These are phyloP conservation scores for Oemleria cerasiformis DNA, from an alignment of 306 rosid species.

Conservation along the genomic window DNA sequence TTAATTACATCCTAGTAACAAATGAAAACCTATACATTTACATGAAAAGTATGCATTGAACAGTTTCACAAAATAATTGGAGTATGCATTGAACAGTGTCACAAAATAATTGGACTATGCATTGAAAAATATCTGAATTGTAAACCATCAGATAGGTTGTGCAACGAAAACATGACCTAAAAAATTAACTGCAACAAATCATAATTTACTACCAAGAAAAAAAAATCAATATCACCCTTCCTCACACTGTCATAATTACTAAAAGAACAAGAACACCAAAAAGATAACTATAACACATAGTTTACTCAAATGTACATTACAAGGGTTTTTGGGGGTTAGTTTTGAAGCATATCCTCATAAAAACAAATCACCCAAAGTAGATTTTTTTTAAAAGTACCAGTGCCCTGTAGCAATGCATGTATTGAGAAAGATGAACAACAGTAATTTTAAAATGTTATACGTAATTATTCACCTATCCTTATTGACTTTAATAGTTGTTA, in stretches of 20 bases:
- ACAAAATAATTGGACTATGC: not conserved
- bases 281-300: not conserved
- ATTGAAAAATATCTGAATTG: not conserved
- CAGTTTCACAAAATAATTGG: too few species aligned
- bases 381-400: not conserved
- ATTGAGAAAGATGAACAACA: not conserved
- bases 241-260: not conserved
- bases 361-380: not conserved
- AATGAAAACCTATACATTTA: not conserved
- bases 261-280: not conserved
- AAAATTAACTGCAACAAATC: not conserved
- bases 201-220: not conserved
- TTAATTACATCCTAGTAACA: not conserved
- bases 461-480: not conserved
- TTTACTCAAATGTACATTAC: not conserved
- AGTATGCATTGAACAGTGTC: not conserved
- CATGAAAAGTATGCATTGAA: constrained; percentile 1
- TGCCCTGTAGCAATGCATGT: not conserved
- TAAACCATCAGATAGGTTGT: not conserved
- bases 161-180: not conserved
- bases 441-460: not conserved
- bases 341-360: not conserved
- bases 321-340: not conserved
- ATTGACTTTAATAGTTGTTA: not conserved
- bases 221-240: not conserved